Evolutionary conservation across 1,284 basidiomycete species (phyloP).

Genomic region (Phlebopus sp.): DNA sequence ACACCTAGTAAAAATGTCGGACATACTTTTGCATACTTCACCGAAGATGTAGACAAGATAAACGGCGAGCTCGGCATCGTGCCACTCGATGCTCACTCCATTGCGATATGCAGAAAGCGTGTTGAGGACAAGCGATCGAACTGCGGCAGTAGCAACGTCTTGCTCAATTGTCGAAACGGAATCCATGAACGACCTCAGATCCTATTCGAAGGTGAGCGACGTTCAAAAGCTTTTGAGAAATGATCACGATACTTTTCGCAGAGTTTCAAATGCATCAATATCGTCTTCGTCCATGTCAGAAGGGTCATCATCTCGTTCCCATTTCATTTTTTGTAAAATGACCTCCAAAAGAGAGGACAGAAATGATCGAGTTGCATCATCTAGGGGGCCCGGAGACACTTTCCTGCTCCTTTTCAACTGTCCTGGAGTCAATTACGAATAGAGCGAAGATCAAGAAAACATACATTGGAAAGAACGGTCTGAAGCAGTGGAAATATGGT

Average conservation of each 20-base stretch:
- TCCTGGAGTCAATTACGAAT: conserved; percentile 8
- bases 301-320: conserved; percentile 82
- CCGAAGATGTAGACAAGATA: conserved; percentile 94
- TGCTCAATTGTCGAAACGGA: conserved; percentile 80
- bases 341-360: conserved; percentile 78
- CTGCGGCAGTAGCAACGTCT: conserved; percentile 71
- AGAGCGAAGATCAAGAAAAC: conserved; percentile 30
- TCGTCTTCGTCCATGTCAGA: conserved; percentile 91
- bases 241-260: conserved; percentile 67
- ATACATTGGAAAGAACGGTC: conserved; percentile 69
- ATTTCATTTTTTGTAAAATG: conserved; percentile 86
- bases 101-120: conserved; percentile 67
- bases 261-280: conserved; percentile 76
- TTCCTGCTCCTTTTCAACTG: conserved; percentile 82
- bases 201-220: conserved; percentile 41
- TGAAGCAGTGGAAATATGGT: conserved; percentile 83
- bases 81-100: conserved; percentile 76
- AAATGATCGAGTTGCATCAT: conserved; percentile 78
- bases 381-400: conserved; percentile 60
- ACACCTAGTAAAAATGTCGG: background rate
- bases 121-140: conserved; percentile 68
- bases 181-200: conserved; percentile 80
- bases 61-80: conserved; percentile 90
- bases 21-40: conserved; percentile 81
- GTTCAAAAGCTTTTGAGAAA: conserved; percentile 1